These are phyloP conservation scores for Zanthoxylum bungeanum DNA, from an alignment of 345 rosid species.

Conservation along the genomic window DNA sequence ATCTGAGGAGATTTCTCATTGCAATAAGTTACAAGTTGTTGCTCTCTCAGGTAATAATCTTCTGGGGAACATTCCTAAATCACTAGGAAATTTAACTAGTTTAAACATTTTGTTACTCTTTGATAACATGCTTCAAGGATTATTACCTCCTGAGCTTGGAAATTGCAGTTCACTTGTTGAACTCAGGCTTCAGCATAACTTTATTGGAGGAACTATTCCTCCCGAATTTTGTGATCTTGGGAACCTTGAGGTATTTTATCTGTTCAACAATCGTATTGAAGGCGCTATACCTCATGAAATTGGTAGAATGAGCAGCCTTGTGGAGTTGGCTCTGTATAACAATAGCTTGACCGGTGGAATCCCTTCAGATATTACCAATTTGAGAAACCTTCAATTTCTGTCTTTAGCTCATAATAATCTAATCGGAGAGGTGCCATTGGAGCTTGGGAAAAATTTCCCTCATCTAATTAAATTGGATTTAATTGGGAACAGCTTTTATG, in stretches of 20 bases:
- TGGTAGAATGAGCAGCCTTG: slow-evolving; percentile 26
- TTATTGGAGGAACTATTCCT: slow-evolving; percentile 30
- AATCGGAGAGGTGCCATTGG: slow-evolving; percentile 25
- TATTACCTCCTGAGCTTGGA: slow-evolving; percentile 37
- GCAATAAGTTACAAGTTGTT: slow-evolving; percentile 21
- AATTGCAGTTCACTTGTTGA: slow-evolving; percentile 37
- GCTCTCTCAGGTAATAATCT: slow-evolving; percentile 31
- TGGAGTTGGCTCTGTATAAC: slow-evolving; percentile 30
- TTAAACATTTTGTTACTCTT: slow-evolving; percentile 21
- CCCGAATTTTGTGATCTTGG: slow-evolving; percentile 24
- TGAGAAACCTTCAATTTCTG: slow-evolving; percentile 27
- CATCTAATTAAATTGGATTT: slow-evolving; percentile 27
- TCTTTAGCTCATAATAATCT: slow-evolving; percentile 39
- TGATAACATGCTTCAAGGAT: slow-evolving; percentile 30
- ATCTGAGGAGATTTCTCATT: slow-evolving; percentile 29
- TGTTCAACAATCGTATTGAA: slow-evolving; percentile 27
- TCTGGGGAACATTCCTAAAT: slow-evolving; percentile 32
- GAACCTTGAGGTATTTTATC: slow-evolving; percentile 28
- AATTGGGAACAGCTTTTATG: slow-evolving; percentile 29
- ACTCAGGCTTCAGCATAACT: slow-evolving; percentile 32
- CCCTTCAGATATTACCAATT: slow-evolving; percentile 21
- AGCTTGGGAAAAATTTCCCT: slow-evolving; percentile 26
- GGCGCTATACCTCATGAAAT: slow-evolving; percentile 31
- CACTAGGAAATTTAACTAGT: slow-evolving; percentile 28
- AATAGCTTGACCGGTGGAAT: slow-evolving; percentile 37